A percentile compares a stretch with the other conserved stretches of the same genome.
phyloP scores from a whole-genome alignment of 2,329 filamentous ascomycete species.

The Cordyceps cateniannulata region DNA sequence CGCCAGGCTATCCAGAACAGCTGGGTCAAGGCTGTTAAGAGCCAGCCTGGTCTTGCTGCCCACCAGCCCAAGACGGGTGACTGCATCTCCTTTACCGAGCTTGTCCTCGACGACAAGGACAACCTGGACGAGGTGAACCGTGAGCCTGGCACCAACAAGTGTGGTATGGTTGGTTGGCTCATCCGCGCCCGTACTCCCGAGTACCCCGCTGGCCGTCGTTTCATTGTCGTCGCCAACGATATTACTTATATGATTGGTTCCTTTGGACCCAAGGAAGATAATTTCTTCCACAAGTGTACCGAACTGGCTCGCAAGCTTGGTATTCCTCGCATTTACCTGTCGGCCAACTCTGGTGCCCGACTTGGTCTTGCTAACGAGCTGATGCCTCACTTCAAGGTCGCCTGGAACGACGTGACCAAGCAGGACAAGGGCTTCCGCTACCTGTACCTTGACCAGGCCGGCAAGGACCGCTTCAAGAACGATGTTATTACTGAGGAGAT shows the following conservation, averaged over 20 bases:
- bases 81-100: conserved; percentile 88
- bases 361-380: conserved; percentile 95
- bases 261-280: conserved; percentile 92
- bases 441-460: conserved; percentile 82
- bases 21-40: conserved; percentile 72
- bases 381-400: conserved; percentile 94
- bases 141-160: conserved; percentile 89
- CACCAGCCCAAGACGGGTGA: conserved; percentile 82
- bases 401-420: conserved; percentile 80
- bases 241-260: conserved; percentile 99
- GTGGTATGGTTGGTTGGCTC: conserved; percentile 98
- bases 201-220: conserved; percentile 85
- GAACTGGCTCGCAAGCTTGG: conserved; percentile 90
- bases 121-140: conserved; percentile 88
- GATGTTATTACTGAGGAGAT: conserved; percentile 72
- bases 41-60: conserved; percentile 65
- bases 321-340: conserved; percentile 94
- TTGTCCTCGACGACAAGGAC: conserved; percentile 91
- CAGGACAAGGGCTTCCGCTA: conserved; percentile 94
- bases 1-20: conserved; percentile 94
- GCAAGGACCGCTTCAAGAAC: conserved; percentile 81
- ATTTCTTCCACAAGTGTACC: conserved; percentile 99
- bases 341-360: conserved; percentile 96
- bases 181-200: conserved; percentile 92
- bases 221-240: conserved; percentile 96